These are phyloP conservation scores for Thermomucor indicae-seudaticae DNA, from an alignment of 371 early-diverging fungal species.

Conservation along the genomic window DNA sequence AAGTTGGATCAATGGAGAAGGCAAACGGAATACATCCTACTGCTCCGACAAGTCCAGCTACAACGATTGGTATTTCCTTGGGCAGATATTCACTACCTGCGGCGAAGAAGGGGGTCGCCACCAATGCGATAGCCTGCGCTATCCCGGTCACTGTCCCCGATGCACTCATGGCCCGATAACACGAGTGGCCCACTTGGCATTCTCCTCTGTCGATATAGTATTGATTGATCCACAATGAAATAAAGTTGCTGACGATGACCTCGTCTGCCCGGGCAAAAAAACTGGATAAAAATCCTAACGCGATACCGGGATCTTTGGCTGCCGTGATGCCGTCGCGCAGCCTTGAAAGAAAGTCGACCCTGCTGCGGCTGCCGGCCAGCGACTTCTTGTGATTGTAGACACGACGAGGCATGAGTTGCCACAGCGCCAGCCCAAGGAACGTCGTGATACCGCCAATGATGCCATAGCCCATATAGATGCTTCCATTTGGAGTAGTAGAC, in stretches of 20 bases:
- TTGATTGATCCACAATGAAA: conserved; percentile 72
- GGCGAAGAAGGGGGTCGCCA: conserved; percentile 66
- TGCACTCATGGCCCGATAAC: conserved; percentile 40
- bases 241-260: conserved; percentile 66
- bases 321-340: conserved; percentile 39
- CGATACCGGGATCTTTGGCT: conserved; percentile 54
- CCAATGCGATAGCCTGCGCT: conserved; percentile 67
- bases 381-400: neutral
- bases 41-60: conserved; percentile 58
- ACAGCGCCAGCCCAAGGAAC: neutral
- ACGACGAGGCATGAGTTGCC: neutral
- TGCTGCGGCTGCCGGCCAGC: conserved; percentile 7
- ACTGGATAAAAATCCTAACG: conserved; percentile 56
- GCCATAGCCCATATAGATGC: conserved; percentile 1
- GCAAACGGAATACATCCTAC: conserved; percentile 58
- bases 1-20: conserved; percentile 52
- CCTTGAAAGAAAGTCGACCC: neutral
- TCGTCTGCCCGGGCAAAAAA: conserved; percentile 77
- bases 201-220: conserved; percentile 53
- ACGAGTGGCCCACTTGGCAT: conserved; percentile 37
- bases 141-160: conserved; percentile 65
- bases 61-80: conserved; percentile 42
- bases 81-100: conserved; percentile 38
- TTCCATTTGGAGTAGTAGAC: neutral
- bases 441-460: conserved; percentile 41